Evolutionary conservation across 176 grass and related monocot species (phyloP), one percentile per base, ranked within the genome.

Genomic region (Urochloa ruziziensis): DNA sequence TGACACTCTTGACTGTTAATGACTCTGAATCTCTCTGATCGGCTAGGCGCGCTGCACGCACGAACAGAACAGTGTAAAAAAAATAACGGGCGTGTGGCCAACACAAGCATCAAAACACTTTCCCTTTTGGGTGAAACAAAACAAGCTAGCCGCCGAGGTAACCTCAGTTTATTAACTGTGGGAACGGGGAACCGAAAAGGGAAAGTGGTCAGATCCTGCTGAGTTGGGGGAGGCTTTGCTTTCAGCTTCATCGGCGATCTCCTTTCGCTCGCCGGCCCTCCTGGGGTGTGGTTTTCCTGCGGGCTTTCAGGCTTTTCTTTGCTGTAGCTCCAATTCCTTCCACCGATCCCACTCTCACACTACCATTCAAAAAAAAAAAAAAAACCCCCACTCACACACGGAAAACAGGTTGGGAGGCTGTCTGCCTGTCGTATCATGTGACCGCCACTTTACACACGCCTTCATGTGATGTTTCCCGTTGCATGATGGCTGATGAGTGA

Each of bases 131-230:
- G n/a, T n/a, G n/a, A n/a, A n/a, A n/a, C n/a, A n/a, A n/a, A n/a
- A n/a, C n/a, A n/a, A n/a, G n/a, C n/a, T n/a, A n/a, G n/a, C n/a
- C n/a, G n/a, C n/a, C n/a, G n/a, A n/a, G n/a, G n/a, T n/a, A n/a
- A n/a, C n/a, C n/a, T n/a, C n/a, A n/a, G n/a, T n/a, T n/a, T n/a
- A n/a, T n/a, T n/a, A n/a, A 12, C 23, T 5, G 43, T 63, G 54
- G n/a, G 32, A 74, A 63, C 81, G 49, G 70, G 12, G 52, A 69
- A 29, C 48, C 21, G 48, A 40, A 64, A 62, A 67, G 29, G 48
- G 25, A 81, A 52, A 18, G 32, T 27, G 10, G 7, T 4, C 25
- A 28, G 73, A 17, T n/a, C 18, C 51, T 56, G 6, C 0, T 19
- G 51, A 61, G 14, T 6, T 24, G 23, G 37, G 21, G 36, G 37